Base-by-base conservation (phyloP, 2,329 filamentous ascomycete species). In the Cladophialophora psammophila region DNA sequence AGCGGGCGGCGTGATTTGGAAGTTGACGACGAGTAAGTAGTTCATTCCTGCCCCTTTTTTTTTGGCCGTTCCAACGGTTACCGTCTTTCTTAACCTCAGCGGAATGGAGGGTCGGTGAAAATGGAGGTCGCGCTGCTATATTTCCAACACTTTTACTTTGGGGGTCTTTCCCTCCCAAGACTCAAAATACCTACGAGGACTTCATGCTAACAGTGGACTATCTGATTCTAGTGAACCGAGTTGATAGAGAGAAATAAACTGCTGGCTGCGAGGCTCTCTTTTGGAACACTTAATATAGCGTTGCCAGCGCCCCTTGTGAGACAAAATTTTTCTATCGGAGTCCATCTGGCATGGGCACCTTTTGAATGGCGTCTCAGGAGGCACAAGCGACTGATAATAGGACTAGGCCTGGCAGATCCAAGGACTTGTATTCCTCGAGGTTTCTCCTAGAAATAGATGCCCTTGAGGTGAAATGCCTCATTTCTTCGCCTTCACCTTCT, bases 1-100 rank as follows among this genome's bases (percentile, higher is more conserved):
- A 9, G 60, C 65, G 8, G 65, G 62, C 20, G 65, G 65, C 7
- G 63, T 68, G 34, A 65, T 70, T 8, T 70, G 68, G 68, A 64
- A 52, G 12, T 66, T 69, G 52, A 64, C 61, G 26, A 63, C 36
- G n/a, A 15, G 60, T 56, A 32, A 63, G 52, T 63, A 1, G 1
- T 18, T 26, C 31, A 7, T 6, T 31, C 15, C 34, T 20, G 6
- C 5, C 15, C 32, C n/a, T 18, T 7, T 53, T 53, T 53, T 53
- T 53, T 26, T 2, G 3, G 26, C 50, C 9, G 20, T 31, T n/a
- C 50, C 32, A 53, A 26, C 5, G 8, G 8, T 55, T n/a, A 7
- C 9, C 52, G 9, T 2, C 4, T 55, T 34, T 36, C 10, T 10
- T 55, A 8, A 26, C 31, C 6, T 2, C 2, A 10, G 26, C 48